Percentiles rank a stretch among this genome's conserved stretches.
phyloP scores from a whole-genome alignment of 257 asterid genomes.

The Solanum raphanifolium region DNA sequence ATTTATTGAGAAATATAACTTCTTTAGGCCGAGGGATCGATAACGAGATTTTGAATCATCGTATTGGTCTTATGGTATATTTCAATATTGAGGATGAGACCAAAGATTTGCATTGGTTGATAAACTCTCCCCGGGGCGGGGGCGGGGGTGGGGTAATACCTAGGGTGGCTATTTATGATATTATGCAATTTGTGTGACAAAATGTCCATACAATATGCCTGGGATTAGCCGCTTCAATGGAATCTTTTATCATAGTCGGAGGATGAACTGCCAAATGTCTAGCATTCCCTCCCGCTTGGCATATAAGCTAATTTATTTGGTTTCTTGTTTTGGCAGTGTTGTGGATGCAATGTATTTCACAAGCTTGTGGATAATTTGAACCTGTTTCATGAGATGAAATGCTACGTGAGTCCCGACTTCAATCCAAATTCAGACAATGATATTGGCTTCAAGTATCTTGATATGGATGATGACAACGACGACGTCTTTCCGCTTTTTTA shows the following conservation, averaged over 20 bases:
- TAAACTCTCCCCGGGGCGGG: background rate
- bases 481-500: slow-evolving; percentile 41
- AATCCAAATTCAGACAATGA: slow-evolving; percentile 45
- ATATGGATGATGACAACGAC: slow-evolving; percentile 36
- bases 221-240: background rate
- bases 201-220: background rate
- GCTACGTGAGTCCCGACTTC: slow-evolving; percentile 79
- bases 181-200: background rate
- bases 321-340: slow-evolving; percentile 44
- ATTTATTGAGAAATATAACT: background rate
- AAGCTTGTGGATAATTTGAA: slow-evolving; percentile 93
- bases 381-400: slow-evolving; percentile 84
- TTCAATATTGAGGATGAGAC: background rate
- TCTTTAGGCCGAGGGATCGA: background rate
- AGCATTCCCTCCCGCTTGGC: background rate
- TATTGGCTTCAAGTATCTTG: slow-evolving; percentile 45
- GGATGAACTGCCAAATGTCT: background rate
- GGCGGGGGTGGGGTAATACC: background rate
- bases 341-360: slow-evolving; percentile 92
- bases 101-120: background rate
- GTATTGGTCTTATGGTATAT: background rate
- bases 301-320: background rate
- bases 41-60: background rate
- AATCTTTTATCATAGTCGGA: background rate
- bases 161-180: background rate